phyloP scores from a whole-genome alignment of 805 yeast genomes.

The Wickerhamomyces mucosus region DNA sequence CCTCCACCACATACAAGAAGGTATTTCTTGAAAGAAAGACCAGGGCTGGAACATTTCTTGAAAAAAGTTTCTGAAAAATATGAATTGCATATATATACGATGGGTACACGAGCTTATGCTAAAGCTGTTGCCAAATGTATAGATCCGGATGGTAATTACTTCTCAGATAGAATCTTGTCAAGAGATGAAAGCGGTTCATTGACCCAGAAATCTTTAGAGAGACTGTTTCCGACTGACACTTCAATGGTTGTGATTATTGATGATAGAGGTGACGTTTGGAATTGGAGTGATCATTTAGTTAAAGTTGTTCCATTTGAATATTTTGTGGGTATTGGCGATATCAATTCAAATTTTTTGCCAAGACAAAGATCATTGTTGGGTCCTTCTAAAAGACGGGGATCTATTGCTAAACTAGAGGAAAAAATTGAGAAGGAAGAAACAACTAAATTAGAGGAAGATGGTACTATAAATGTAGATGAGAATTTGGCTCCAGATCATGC shows the following conservation, averaged over 20 bases:
- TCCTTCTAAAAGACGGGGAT: constrained; percentile 52
- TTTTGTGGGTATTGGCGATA: constrained; percentile 95
- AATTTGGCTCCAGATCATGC: constrained; percentile 26
- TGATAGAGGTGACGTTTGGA: constrained; percentile 98
- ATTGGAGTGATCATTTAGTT: constrained; percentile 86
- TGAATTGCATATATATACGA: constrained; percentile 92
- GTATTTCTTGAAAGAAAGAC: constrained; percentile 89
- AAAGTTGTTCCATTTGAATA: constrained; percentile 94
- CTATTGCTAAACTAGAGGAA: constrained; percentile 49
- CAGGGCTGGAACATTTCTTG: constrained; percentile 73
- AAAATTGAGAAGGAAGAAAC: constrained; percentile 25
- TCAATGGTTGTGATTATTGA: constrained; percentile 95
- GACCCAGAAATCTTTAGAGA: constrained; percentile 77
- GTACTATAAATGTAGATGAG: constrained; percentile 13
- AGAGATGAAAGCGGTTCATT: constrained; percentile 92
- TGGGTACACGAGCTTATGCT: constrained; percentile 96
- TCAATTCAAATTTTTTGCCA: constrained; percentile 86
- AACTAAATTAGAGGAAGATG: constrained; percentile 20
- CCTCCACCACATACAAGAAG: constrained; percentile 50
- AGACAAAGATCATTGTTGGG: constrained; percentile 53
- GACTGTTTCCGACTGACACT: constrained; percentile 92
- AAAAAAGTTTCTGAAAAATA: constrained; percentile 51
- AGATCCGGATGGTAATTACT: constrained; percentile 79
- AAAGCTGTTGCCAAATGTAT: constrained; percentile 79
- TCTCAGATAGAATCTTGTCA: constrained; percentile 86